Evolutionary conservation across 225 moss, liverwort and hornwort species (phyloP).

Genomic region (Marchantia paleacea): DNA sequence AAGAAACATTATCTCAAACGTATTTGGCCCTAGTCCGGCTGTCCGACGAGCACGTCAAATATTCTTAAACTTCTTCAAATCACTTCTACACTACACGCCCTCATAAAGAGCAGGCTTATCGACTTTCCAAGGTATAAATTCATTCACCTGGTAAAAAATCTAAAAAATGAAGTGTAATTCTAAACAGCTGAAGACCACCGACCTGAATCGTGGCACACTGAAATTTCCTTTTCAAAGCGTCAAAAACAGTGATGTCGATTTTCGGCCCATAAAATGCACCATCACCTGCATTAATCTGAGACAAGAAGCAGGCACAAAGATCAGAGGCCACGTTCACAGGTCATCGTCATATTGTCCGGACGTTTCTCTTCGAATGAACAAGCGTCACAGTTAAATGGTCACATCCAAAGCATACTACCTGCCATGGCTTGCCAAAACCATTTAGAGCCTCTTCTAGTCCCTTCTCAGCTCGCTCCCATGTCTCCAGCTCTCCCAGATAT

Average conservation of each 20-base stretch:
- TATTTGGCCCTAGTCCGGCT: background rate
- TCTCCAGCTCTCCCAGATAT: conserved; percentile 76
- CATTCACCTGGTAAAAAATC: too few species aligned
- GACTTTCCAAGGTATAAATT: too few species aligned
- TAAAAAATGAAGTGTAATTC: too few species aligned
- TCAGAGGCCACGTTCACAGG: background rate
- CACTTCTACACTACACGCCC: background rate
- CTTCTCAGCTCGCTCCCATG: conserved; percentile 79
- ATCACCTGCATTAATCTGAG: conserved; percentile 81
- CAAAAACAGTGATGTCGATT: conserved; percentile 87
- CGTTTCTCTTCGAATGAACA: background rate
- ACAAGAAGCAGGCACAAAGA: conserved; percentile 1
- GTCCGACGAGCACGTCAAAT: background rate
- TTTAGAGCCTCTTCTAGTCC: conserved; percentile 74
- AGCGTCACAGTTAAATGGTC: background rate
- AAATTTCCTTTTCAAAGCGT: conserved; percentile 90
- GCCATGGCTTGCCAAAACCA: conserved; percentile 70
- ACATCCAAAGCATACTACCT: conserved; percentile 37
- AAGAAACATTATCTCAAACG: background rate
- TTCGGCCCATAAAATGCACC: conserved; percentile 99
- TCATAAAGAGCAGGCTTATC: background rate
- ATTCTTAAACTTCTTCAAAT: background rate
- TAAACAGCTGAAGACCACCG: background rate
- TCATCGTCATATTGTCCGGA: background rate
- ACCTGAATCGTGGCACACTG: conserved; percentile 97